Conservation (phyloP, 2,329 filamentous ascomycete genomes). For the Fusarium poae region DNA sequence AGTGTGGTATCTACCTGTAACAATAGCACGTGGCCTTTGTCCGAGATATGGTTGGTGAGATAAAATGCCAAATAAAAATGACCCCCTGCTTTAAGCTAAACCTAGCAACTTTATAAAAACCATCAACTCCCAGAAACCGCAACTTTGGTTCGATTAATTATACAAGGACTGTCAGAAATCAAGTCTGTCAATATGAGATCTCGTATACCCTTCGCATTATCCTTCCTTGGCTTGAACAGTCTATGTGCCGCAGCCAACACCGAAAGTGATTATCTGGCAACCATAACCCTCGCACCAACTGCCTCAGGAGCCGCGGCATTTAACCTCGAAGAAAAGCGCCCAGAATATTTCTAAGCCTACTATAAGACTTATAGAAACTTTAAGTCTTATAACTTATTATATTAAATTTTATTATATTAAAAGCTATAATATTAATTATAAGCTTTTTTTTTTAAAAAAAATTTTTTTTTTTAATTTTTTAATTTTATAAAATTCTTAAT, state of each 20-base stretch:
- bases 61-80: neutral
- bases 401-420: too few species aligned
- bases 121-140: neutral
- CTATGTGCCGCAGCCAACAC: neutral
- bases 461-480: too few species aligned
- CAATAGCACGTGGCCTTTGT: neutral
- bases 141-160: neutral
- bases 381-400: accelerated
- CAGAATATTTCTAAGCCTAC: neutral
- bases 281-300: neutral
- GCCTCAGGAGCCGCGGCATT: neutral
- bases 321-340: neutral
- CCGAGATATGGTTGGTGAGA: neutral
- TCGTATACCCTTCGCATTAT: neutral
- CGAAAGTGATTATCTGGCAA: neutral
- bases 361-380: neutral
- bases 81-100: neutral
- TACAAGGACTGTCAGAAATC: neutral
- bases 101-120: neutral
- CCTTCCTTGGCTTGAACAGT: neutral
- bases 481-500: too few species aligned
- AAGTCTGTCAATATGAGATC: neutral
- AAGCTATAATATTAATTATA: too few species aligned
- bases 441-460: too few species aligned
- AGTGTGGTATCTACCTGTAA: too few species aligned